A percentile compares a stretch with the other conserved stretches of the same genome.
Evolutionary conservation across 345 rosid species (phyloP).

Genomic region (Salix caprea): DNA sequence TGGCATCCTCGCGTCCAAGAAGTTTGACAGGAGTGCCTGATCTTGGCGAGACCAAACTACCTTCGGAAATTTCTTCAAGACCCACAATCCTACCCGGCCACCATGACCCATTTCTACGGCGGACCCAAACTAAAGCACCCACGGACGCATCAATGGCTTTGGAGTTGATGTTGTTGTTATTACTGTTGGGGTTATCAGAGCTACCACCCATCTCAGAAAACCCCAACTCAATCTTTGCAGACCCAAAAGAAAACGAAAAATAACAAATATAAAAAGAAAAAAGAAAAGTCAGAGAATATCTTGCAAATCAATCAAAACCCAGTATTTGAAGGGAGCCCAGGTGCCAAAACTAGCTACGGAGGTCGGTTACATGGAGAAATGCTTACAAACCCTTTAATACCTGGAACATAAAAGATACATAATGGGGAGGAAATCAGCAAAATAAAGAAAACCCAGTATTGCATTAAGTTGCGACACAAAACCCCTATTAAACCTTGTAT

Average conservation of each 20-base stretch:
- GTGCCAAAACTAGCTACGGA: neutral
- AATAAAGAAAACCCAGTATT: neutral
- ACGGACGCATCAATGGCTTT: slow-evolving; percentile 68
- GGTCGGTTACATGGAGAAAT: neutral
- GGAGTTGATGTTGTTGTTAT: slow-evolving; percentile 23
- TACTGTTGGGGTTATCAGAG: slow-evolving; percentile 48
- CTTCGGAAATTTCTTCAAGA: slow-evolving; percentile 65
- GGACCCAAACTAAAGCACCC: slow-evolving; percentile 96
- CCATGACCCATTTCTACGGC: slow-evolving; percentile 97
- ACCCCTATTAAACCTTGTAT: slow-evolving; percentile 1
- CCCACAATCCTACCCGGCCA: slow-evolving; percentile 95
- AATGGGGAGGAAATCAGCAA: neutral
- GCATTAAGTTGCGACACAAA: neutral
- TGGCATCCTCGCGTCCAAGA: slow-evolving; percentile 92
- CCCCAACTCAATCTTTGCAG: slow-evolving; percentile 14
- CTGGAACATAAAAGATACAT: slow-evolving; percentile 4
- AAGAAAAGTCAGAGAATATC: neutral
- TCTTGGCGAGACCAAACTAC: slow-evolving; percentile 72
- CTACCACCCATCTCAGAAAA: slow-evolving; percentile 54
- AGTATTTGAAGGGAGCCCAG: neutral
- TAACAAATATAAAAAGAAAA: slow-evolving; percentile 5
- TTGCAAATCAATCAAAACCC: slow-evolving; percentile 11
- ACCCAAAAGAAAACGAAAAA: slow-evolving; percentile 4
- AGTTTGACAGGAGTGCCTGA: slow-evolving; percentile 94
- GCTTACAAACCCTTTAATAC: neutral